Conservation (phyloP, 2,329 filamentous ascomycete species). For the Mycosphaerelloides madeirae region DNA sequence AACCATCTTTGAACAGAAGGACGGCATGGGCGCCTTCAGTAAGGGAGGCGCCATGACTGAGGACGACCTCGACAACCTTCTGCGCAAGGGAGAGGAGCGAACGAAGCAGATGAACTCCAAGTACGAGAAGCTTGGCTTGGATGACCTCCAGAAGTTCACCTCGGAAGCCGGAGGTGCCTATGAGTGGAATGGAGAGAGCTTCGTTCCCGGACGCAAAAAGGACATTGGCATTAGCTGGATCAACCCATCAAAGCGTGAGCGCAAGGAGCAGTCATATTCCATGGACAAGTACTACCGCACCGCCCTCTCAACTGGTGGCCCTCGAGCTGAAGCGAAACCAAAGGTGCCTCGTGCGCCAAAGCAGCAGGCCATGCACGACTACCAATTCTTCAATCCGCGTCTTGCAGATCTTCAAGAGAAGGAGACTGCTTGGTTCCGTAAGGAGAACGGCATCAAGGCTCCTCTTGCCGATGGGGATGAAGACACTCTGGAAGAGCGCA, state of each 20-base stretch:
- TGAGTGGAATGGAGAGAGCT: slow-evolving; percentile 98
- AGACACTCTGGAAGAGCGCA: slow-evolving; percentile 77
- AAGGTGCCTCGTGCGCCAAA: slow-evolving; percentile 95
- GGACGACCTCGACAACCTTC: slow-evolving; percentile 84
- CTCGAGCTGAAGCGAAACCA: slow-evolving; percentile 78
- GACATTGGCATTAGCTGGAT: slow-evolving; percentile 95
- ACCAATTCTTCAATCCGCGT: slow-evolving; percentile 87
- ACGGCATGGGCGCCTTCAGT: slow-evolving; percentile 56
- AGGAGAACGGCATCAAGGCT: slow-evolving; percentile 93
- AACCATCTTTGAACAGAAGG: slow-evolving; percentile 77
- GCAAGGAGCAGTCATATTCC: slow-evolving; percentile 95
- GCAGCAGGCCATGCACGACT: slow-evolving; percentile 87
- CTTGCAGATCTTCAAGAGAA: slow-evolving; percentile 89
- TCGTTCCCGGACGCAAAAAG: slow-evolving; percentile 69
- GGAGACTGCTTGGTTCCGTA: slow-evolving; percentile 91
- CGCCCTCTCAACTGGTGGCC: slow-evolving; percentile 74
- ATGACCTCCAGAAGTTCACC: slow-evolving; percentile 95
- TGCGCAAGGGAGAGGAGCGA: slow-evolving; percentile 78
- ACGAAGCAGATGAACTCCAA: slow-evolving; percentile 87
- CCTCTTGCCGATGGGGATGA: slow-evolving; percentile 84
- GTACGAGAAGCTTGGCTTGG: slow-evolving; percentile 94
- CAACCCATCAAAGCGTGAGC: slow-evolving; percentile 95
- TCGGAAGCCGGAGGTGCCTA: slow-evolving; percentile 80
- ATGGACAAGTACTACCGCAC: slow-evolving; percentile 99
- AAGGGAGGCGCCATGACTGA: slow-evolving; percentile 63